phyloP scores from a whole-genome alignment of 371 early-diverging fungal genomes.

The Fennellomyces sp. region DNA sequence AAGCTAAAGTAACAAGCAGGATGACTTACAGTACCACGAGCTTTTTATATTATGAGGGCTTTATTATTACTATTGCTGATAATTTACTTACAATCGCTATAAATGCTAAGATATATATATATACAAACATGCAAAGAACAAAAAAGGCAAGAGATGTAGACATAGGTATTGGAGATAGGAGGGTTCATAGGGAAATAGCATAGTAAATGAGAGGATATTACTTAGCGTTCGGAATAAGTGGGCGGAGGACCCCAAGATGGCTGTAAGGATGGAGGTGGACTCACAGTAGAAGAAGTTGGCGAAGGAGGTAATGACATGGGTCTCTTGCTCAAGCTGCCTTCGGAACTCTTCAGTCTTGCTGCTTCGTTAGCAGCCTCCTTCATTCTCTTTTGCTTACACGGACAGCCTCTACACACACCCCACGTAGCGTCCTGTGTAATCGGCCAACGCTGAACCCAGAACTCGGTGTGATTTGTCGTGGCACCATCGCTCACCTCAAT shows the following conservation, averaged over 20 bases:
- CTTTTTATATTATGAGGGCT: no score
- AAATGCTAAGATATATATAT: no score
- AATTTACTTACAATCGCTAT: no score
- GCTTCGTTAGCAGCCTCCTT: neutral
- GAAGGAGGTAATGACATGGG: neutral
- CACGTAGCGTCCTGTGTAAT: conserved; percentile 32
- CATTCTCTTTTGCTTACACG: conserved; percentile 19
- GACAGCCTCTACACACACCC: conserved; percentile 38
- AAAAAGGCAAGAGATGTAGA: neutral
- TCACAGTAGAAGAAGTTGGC: neutral
- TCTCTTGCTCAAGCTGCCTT: neutral
- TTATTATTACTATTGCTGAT: no score
- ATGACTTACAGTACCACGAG: no score
- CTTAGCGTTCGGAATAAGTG: conserved; percentile 12
- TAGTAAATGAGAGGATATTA: neutral
- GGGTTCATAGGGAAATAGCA: neutral
- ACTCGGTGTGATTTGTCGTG: conserved; percentile 10
- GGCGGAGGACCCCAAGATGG: conserved; percentile 27
- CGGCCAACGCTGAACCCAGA: conserved; percentile 42
- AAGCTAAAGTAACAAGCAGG: no score
- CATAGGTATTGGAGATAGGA: neutral
- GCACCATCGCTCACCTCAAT: conserved; percentile 33
- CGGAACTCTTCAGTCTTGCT: no score
- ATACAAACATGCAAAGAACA: no score
- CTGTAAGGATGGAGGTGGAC: conserved; percentile 10